Percentiles rank a stretch among this genome's conserved stretches.
phyloP scores from a whole-genome alignment of 331 rosid genomes.

The Quercus tomentella region DNA sequence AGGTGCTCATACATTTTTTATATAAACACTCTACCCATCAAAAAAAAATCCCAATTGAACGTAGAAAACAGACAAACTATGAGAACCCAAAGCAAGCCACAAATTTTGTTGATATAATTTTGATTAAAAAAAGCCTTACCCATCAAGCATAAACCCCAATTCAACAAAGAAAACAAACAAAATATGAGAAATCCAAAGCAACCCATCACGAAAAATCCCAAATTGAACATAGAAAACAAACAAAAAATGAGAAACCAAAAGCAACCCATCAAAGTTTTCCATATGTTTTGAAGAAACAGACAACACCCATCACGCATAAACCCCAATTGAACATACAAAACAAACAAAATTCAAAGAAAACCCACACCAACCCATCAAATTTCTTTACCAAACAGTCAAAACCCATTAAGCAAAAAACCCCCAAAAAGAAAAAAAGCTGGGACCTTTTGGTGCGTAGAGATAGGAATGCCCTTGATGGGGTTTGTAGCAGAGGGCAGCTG shows the following conservation, averaged over 20 bases:
- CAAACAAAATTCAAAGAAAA: background rate
- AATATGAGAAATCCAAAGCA: background rate
- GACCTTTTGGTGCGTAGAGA: constrained; percentile 41
- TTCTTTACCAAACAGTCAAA: background rate
- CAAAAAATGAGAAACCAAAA: background rate
- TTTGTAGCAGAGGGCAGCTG: constrained; percentile 15
- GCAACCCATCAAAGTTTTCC: background rate
- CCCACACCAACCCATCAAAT: background rate
- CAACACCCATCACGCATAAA: background rate
- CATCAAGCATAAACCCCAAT: background rate
- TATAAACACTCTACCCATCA: too few relatives aligned
- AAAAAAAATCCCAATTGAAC: background rate
- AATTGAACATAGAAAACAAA: background rate
- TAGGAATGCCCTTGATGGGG: constrained; percentile 34
- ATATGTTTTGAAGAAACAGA: background rate
- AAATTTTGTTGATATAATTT: background rate
- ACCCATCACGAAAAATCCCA: too few relatives aligned
- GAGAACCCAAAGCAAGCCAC: background rate
- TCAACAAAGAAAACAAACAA: background rate
- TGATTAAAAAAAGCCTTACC: background rate
- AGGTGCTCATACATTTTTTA: too few relatives aligned
- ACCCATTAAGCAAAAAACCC: background rate
- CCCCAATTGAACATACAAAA: background rate
- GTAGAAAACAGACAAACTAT: background rate
- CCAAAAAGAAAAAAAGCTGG: background rate